Base-by-base conservation (phyloP, 495 filamentous ascomycete genomes). In the Antarctomyces pellizariae region DNA sequence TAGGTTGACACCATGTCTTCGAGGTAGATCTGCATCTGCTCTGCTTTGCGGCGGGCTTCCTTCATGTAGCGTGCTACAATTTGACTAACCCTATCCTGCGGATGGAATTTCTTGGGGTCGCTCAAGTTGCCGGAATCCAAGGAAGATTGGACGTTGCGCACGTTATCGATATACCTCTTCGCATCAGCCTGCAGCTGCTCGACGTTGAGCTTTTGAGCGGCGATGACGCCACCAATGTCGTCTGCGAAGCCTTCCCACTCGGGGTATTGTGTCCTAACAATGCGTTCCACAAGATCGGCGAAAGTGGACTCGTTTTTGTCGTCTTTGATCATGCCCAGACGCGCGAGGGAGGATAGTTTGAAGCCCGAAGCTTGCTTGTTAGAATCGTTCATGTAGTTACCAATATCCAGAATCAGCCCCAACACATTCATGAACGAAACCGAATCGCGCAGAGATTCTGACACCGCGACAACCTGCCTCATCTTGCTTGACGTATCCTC, bases 301-400 rank as follows among this genome's bases (percentile, higher is more conserved):
- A 97, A 83, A 2, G 77, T 92, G 3, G 76, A 78, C 46, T 95
- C 74, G 42, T 97, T 97, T 64, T 93, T 92, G 53, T 90, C 80
- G 38, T 97, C 86, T 50, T 97, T 97, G 31, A 95, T 77, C 78
- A 95, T 97, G 15, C 75, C 86, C 17, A 97, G 56, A 13, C 86
- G 67, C 19, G 77, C 75, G n/a, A 97, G 70, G 1, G 86, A 90
- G 38, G 80, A 80, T 13, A 97, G 64, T 50, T 97, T 97, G 71
- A 97, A 97, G 25, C 86, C 86, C 35, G 72, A 76, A 2, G 89
- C 86, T 49, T 95, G 89, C 51, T 97, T 97, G 48, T 91, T 93
- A 25, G 82, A 70, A 40, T 95, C 86, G 53, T 97, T 97, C 86
- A 97, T 97, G 59, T 86, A 97, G 44, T 97, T 97, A 43, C 86